Base-by-base conservation (phyloP, 177 flowering plant genomes). In the Vitis hybrid region DNA sequence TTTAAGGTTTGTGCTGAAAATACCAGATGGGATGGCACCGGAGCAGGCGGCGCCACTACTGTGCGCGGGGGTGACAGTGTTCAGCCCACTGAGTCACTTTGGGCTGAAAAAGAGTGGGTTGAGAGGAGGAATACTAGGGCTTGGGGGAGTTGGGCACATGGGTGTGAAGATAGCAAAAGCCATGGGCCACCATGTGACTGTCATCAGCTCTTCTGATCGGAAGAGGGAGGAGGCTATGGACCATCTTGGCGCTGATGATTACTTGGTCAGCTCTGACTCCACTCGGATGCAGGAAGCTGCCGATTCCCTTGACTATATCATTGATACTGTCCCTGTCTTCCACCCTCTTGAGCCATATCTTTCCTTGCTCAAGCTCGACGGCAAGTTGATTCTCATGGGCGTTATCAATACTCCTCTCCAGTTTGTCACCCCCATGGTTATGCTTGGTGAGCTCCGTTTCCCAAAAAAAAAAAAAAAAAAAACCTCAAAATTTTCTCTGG, bases 101-200 rank as follows among this genome's bases (percentile, higher is more conserved):
- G 92, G 90, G 3, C 64, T 90, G 74, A 86, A 74, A 18, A 29
- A 72, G 72, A 77, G 77, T 63, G 94, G 92, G 20, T 64, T 90
- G 18, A 84, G 83, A 67, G 92, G 90, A 20, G 94, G 83, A 2
- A 86, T 90, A 5, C n/a, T 88, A 60, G 94, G 94, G 26, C 88
- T 90, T 7, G 94, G 94, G 33, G 94, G 94, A 11, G 92, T 88
- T 39, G 94, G 94, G 1, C 94, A 90, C 72, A 88, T 90, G 92
- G 94, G 92, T 10, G 94, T 90, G 72, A 80, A 78, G 70, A 79
- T 90, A 55, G 94, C 92, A 1, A 90, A 90, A 72, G 89, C 94
- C 10, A 82, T 90, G 90, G 94, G 92, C 3, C 94, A 90, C 70
- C 90, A 88, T 69, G 92, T 90, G 45, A 85, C 89, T 6, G 94